phyloP scores from a whole-genome alignment of 2,329 filamentous ascomycete species.

The Cephalotrichum gorgonifer region DNA sequence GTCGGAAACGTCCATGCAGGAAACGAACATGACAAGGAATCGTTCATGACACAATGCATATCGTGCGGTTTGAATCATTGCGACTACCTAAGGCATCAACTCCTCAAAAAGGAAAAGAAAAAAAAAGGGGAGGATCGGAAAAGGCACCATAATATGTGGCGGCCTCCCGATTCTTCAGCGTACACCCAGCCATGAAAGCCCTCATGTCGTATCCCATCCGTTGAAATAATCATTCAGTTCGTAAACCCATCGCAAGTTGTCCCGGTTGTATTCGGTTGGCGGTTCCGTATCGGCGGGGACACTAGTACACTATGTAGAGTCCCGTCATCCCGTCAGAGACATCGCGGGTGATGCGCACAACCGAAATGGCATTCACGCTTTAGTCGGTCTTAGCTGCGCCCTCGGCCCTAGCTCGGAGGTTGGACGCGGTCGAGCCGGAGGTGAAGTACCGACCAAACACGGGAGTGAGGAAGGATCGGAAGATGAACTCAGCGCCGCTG shows the following conservation, averaged over 20 bases:
- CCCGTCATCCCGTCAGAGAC: background rate
- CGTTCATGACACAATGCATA: background rate
- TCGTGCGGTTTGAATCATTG: background rate
- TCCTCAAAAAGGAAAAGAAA: background rate
- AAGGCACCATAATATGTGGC: background rate
- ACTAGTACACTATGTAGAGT: background rate
- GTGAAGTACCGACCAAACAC: conserved; percentile 87
- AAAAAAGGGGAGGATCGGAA: too few relatives aligned
- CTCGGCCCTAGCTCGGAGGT: conserved; percentile 82
- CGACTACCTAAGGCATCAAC: background rate
- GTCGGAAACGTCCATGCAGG: too few relatives aligned
- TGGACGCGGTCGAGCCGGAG: conserved; percentile 64
- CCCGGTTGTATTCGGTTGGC: background rate
- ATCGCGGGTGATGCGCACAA: background rate
- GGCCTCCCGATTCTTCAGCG: background rate
- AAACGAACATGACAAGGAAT: background rate
- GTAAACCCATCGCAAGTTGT: background rate
- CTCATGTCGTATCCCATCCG: background rate
- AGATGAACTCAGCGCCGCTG: conserved; percentile 91
- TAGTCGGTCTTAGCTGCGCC: conserved; percentile 62
- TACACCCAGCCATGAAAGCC: background rate
- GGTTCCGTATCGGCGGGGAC: background rate
- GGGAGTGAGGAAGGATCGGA: conserved; percentile 90
- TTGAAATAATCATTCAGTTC: background rate
- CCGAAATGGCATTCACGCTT: conserved; percentile 13